phyloP scores from a whole-genome alignment of 305 asterid species.

The Vinca major region DNA sequence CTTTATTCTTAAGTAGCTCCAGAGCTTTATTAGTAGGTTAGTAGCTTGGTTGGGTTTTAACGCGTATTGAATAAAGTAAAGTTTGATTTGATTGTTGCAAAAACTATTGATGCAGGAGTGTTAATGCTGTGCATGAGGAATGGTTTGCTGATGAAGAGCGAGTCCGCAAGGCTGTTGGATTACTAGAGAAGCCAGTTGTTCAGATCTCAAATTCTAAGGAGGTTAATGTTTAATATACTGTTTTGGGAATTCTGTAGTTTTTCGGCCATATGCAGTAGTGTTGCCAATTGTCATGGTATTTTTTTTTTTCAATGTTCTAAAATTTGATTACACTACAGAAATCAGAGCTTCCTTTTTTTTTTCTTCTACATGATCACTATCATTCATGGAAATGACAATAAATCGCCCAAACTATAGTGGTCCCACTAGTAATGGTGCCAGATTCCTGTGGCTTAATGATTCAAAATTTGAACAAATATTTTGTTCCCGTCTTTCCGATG shows the following conservation, averaged over 20 bases:
- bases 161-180: conserved; percentile 74
- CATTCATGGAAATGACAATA: not conserved
- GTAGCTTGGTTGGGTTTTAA: not conserved
- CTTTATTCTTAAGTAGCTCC: not conserved
- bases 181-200: conserved; percentile 51
- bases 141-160: conserved; percentile 86
- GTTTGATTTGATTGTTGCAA: not conserved
- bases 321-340: not conserved
- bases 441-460: not conserved
- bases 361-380: not conserved
- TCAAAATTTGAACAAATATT: not conserved
- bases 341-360: not conserved
- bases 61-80: not conserved
- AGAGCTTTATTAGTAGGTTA: not conserved
- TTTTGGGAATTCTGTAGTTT: not conserved
- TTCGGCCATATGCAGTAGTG: not conserved
- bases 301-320: not conserved
- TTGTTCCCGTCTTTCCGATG: not conserved
- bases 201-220: conserved; percentile 35
- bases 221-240: conserved; percentile 31
- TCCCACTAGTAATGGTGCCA: not conserved
- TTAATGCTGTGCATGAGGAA: conserved; percentile 69
- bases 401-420: not conserved
- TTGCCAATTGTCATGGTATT: not conserved
- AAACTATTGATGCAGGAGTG: conserved; percentile 49